phyloP scores from a whole-genome alignment of 23 red algal genomes.

The Gracilaria caudata region DNA sequence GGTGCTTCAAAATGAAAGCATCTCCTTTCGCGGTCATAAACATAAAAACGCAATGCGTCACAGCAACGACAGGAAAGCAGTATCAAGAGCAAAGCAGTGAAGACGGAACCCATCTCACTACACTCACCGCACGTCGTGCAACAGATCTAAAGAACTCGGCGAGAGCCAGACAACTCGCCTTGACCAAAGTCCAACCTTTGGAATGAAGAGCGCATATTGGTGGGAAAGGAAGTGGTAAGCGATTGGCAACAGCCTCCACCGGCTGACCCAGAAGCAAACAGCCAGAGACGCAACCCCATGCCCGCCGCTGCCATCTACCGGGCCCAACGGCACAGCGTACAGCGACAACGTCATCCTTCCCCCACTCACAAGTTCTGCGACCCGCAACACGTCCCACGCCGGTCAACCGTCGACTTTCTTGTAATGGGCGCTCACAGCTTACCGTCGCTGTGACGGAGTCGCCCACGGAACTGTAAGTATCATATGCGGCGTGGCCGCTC shows the following conservation, averaged over 20 bases:
- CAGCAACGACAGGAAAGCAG: not conserved
- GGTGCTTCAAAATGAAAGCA: conserved; percentile 50
- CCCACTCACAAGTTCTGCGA: no score
- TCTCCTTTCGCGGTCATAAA: conserved; percentile 44
- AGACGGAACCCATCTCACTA: not conserved
- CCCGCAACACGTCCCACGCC: not conserved
- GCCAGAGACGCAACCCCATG: not conserved
- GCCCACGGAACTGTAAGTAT: no score
- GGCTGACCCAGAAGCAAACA: not conserved
- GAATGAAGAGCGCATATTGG: not conserved
- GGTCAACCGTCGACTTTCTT: no score
- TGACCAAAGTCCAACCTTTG: no score
- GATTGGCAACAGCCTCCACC: not conserved
- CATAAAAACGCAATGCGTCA: conserved; percentile 41
- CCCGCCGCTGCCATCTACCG: not conserved
- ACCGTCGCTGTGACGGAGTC: no score
- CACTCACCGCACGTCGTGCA: not conserved
- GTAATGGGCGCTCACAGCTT: no score
- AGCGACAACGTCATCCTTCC: no score
- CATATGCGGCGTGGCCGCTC: no score
- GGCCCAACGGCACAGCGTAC: not conserved
- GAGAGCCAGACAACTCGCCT: not conserved
- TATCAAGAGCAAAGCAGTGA: not conserved
- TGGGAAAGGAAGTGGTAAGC: not conserved
- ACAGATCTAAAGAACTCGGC: no score